Base-by-base conservation (phyloP, 2,329 filamentous ascomycete species). In the Phyllosticta capitalensis region DNA sequence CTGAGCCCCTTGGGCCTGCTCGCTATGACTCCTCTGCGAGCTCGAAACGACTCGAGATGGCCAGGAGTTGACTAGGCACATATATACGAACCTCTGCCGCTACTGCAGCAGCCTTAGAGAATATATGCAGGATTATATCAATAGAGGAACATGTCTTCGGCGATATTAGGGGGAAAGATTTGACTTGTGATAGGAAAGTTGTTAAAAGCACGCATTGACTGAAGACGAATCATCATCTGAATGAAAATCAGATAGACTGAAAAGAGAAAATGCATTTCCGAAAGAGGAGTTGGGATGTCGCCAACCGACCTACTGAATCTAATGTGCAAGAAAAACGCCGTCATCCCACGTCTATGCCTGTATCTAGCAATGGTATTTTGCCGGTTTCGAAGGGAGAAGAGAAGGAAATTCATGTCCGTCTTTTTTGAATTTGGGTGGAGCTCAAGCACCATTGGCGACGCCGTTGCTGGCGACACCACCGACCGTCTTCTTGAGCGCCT, bases 401-500 rank as follows among this genome's bases (percentile, higher is more conserved):
- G 38, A 45, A 45, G 38, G 17, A 45, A 45, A 45, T 19, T n/a
- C 38, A 38, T 38, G 38, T n/a, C 38, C 17, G n/a, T 45, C 38
- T 45, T 38, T 17, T n/a, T 45, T n/a, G 17, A 1, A 19, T n/a
- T n/a, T 17, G 33, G 4, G 28, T 3, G 10, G 10, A 45, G 14
- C 38, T 60, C 33, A 60, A 50, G 54, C 53, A 24, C 58, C 58
- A 17, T 60, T 60, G 22, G 53, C 10, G 49, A 54, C 20, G 50
- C 55, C 58, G 21, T 59, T 59, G 22, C 55, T 77, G 72, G 80
- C 81, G 4, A 73, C 66, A 30, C 67, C 74, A 52, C 82, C 78
- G 49, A 89, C 83, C 1, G 90, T 90, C 74, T 82, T 84, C 74
- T 94, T 87, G 50, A 97, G 76, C 4, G 94, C 94, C 73, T 89